phyloP scores from a whole-genome alignment of 768 basidiomycete genomes.

The Collybia mongolica region DNA sequence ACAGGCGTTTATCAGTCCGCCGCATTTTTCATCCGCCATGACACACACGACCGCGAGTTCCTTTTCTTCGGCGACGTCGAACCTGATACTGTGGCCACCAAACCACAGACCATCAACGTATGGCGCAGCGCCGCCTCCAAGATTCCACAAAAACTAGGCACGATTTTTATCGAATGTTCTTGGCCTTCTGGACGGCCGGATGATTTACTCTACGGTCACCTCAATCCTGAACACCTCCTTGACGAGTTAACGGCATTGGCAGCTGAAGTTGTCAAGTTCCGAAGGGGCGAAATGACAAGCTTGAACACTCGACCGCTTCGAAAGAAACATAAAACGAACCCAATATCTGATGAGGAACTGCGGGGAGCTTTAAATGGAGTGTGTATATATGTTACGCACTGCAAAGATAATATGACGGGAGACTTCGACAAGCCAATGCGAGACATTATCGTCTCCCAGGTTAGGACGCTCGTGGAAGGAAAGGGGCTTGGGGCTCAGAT shows the following conservation, averaged over 20 bases:
- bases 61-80: conserved; percentile 96
- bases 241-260: conserved; percentile 75
- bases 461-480: conserved; percentile 57
- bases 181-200: conserved; percentile 72
- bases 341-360: conserved; percentile 41
- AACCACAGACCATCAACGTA: conserved; percentile 63
- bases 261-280: conserved; percentile 55
- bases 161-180: conserved; percentile 96
- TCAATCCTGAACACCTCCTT: conserved; percentile 77
- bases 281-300: conserved; percentile 24
- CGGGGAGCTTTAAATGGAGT: conserved; percentile 56
- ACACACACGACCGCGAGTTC: conserved; percentile 63
- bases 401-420: conserved; percentile 72
- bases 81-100: conserved; percentile 67
- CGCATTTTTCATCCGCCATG: conserved; percentile 83
- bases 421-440: conserved; percentile 49
- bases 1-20: conserved; percentile 66
- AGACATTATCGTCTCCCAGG: conserved; percentile 73
- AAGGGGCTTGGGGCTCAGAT: conserved; percentile 72
- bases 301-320: conserved; percentile 27
- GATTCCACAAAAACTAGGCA: conserved; percentile 64
- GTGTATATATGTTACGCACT: conserved; percentile 80
- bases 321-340: conserved; percentile 38
- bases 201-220: conserved; percentile 78
- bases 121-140: conserved; percentile 83